phyloP scores from a whole-genome alignment of 2,329 filamentous ascomycete species.

The Xylariaceae sp. region DNA sequence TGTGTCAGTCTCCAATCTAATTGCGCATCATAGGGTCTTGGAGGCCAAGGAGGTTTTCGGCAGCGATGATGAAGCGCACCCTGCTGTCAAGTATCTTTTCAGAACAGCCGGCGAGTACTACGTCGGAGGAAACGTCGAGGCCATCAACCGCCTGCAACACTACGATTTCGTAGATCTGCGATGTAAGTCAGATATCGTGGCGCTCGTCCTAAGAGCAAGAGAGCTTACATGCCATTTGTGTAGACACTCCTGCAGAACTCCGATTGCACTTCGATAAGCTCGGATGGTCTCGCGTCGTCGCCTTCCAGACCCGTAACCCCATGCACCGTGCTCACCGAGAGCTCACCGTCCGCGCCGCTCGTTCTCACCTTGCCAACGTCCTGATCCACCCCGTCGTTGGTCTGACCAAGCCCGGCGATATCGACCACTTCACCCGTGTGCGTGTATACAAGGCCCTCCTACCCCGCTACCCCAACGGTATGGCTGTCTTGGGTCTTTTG shows the following conservation, averaged over 20 bases:
- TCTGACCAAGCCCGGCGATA: conserved; percentile 97
- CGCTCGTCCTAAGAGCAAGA: not conserved
- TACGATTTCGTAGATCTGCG: conserved; percentile 97
- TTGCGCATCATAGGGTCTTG: conserved; percentile 54
- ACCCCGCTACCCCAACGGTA: conserved; percentile 95
- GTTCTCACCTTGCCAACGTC: conserved; percentile 93
- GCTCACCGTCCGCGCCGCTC: conserved; percentile 92
- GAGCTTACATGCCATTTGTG: conserved; percentile 14
- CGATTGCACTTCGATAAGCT: conserved; percentile 98
- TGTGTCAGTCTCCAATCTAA: conserved; percentile 41
- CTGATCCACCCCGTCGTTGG: conserved; percentile 98
- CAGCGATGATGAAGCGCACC: conserved; percentile 82
- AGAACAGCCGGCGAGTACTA: conserved; percentile 80
- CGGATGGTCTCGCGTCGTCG: conserved; percentile 94
- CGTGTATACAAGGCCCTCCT: conserved; percentile 97
- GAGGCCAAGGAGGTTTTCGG: conserved; percentile 95
- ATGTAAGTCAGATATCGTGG: conserved; percentile 53
- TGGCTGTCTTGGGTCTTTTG: conserved; percentile 93
- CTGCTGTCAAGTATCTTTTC: conserved; percentile 86
- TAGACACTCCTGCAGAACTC: conserved; percentile 88
- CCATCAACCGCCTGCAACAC: conserved; percentile 91
- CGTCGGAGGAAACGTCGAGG: conserved; percentile 92
- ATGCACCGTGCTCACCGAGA: conserved; percentile 99
- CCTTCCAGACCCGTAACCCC: conserved; percentile 98
- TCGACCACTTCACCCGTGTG: conserved; percentile 99